These are phyloP conservation scores for Allium cepa DNA, from an alignment of 106 monocot genomes.

Conservation along the genomic window DNA sequence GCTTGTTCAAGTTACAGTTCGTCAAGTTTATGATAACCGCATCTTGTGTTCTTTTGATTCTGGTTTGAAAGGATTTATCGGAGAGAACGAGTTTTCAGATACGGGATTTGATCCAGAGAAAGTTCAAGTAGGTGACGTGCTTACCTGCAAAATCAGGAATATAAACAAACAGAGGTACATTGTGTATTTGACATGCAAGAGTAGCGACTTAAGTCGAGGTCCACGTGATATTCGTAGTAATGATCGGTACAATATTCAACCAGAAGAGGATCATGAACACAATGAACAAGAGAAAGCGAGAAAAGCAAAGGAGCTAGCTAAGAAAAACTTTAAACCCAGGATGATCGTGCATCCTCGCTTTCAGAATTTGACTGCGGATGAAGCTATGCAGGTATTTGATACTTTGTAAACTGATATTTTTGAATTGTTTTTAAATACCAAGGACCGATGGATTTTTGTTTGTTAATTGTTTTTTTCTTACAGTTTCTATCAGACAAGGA, in stretches of 20 bases:
- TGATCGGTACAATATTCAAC: conserved; percentile 42
- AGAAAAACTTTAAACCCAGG: conserved; percentile 69
- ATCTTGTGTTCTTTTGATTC: conserved; percentile 73
- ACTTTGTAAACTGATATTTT: not conserved
- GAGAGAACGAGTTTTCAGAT: conserved; percentile 64
- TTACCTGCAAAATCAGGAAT: conserved; percentile 74
- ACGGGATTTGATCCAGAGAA: conserved; percentile 31
- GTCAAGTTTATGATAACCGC: conserved; percentile 57
- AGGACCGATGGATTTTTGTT: too few relatives aligned
- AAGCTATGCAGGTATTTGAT: conserved; percentile 67
- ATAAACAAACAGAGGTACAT: conserved; percentile 56
- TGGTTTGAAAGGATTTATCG: conserved; percentile 71
- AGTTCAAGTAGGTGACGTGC: conserved; percentile 76
- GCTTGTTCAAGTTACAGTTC: conserved; percentile 75
- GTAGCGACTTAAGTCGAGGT: conserved; percentile 42
- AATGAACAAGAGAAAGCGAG: conserved; percentile 53
- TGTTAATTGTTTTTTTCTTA: not conserved
- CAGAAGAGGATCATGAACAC: conserved; percentile 28
- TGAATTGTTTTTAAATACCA: too few relatives aligned
- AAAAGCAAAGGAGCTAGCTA: conserved; percentile 69
- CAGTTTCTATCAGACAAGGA: conserved; percentile 95
- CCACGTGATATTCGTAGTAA: conserved; percentile 14
- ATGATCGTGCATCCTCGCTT: conserved; percentile 98
- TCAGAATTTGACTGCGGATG: conserved; percentile 80
- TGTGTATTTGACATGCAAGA: conserved; percentile 67